Evolutionary conservation across 2,329 filamentous ascomycete species (phyloP), one percentile per base, ranked within the genome.

Genomic region (Coniochaeta pulveracea): DNA sequence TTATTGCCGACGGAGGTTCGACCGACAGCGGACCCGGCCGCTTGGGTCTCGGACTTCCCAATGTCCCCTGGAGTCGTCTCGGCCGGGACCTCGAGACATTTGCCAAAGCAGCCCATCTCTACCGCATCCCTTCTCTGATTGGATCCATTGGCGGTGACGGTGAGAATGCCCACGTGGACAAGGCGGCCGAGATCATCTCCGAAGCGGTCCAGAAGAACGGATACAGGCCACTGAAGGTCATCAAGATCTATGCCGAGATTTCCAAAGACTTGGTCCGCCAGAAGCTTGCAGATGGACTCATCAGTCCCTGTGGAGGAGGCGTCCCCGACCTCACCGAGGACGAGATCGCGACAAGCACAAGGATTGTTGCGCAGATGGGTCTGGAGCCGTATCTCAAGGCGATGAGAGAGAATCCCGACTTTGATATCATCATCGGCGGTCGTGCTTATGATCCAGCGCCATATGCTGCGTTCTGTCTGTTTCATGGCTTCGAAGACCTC

Each of bases 351-450:
- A 37, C 43, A 3, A 54, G 60, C 0, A 38, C 51, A 1, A 40
- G 44, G 1, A 52, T 68, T 5, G 61, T 63, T 1, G 57, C 57
- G 1, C 64, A 69, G 35, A 63, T 66, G 49, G 63, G 63, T 0
- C 47, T 56, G 0, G 64, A 67, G 27, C 60, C 64, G 1, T 64
- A 61, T 19, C 14, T 61, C 1, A 42, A 57, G 6, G 61, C 58
- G 4, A 61, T 66, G 57, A 36, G 46, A 4, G 46, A 48, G 0
- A 39, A 56, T 3, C 58, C 60, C 0, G 56, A 66, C 37, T 61
- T 61, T 32, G 49, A 66, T 33, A 48, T 71, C 33, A 54, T 71
- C n/a, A 46, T 69, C 3, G 65, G 58, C 1, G 67, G 67, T 1
- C 47, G 59, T 2, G 51, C 57, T 0, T 61, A 61, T 25, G 59